These are phyloP conservation scores for Aquilaria yunnanensis DNA, from an alignment of 345 rosid species.

Conservation along the genomic window DNA sequence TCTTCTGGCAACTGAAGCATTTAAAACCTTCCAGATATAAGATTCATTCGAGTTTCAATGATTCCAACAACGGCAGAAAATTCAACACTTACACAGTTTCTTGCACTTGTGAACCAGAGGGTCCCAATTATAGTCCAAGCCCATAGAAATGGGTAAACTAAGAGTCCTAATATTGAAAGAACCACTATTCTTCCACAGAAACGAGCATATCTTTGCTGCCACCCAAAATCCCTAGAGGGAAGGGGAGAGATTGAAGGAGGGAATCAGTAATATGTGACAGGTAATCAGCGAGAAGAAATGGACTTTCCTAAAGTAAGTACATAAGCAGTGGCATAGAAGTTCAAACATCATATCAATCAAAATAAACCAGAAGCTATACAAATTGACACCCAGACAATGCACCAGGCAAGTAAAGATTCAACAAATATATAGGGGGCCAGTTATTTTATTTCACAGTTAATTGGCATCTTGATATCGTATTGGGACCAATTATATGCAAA, in stretches of 20 bases:
- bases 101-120: constrained; percentile 75
- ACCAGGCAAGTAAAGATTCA: too few relatives aligned
- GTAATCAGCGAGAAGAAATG: constrained; percentile 1
- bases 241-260: constrained; percentile 5
- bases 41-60: constrained; percentile 3
- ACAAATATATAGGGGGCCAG: too few relatives aligned
- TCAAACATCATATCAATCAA: not conserved
- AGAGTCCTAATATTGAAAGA: constrained; percentile 60
- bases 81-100: constrained; percentile 60
- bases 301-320: not conserved
- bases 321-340: not conserved
- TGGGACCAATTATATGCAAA: too few relatives aligned
- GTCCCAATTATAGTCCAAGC: constrained; percentile 94
- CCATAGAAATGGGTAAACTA: constrained; percentile 92
- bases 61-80: not conserved
- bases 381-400: constrained; percentile 3
- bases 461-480: too few relatives aligned
- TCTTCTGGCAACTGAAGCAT: constrained; percentile 72
- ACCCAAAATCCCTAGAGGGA: constrained; percentile 78
- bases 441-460: too few relatives aligned
- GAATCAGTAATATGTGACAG: not conserved
- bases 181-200: constrained; percentile 89
- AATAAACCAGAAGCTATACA: not conserved
- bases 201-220: constrained; percentile 93
- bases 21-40: constrained; percentile 5